Base-by-base conservation (phyloP, 352 stramenopile genomes). In the Peronospora belbahrii region DNA sequence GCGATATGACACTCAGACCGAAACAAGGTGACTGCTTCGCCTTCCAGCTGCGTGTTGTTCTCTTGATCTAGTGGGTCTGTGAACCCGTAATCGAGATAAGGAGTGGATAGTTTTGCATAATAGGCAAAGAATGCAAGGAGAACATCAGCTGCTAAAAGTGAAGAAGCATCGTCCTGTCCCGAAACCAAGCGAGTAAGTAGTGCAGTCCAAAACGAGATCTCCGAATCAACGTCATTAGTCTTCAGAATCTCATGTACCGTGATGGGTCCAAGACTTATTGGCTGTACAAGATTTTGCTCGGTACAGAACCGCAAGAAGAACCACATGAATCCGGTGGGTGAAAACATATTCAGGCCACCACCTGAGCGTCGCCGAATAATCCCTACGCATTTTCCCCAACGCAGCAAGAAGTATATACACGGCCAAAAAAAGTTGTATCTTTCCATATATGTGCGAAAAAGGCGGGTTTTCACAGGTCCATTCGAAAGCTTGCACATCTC, bases 361-460 rank as follows among this genome's bases (percentile, higher is more conserved):
- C 70, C 58, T 5, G 62, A 74, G 0, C 70, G 67, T 11, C 79
- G 74, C 11, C 71, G 65, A 57, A 90, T 77, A 24, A 90, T 20
- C 2, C 72, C 76, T 0, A 74, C 62, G 6, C 70, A 83, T 43
- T 86, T 88, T 13, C 72, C 75, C 79, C 79, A 90, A 6, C 74
- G 65, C 32, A 90, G 47, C n/a, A 90, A 45, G 34, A 88, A 82
- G 47, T 70, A 83, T 19, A 85, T 33, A n/a, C 66, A 68, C 0
- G 76, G 74, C 76, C 79, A 90, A 36, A 86, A 87, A 52, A 88
- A 90, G 13, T 59, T 41, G 31, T 90, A 82, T 23, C 33, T 65
- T 11, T 49, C 44, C 65, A 85, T 83, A 46, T 90, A 90, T 3
- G 61, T 68, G 15, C 76, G 72, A 38, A 90, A 85, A 13, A 82